Evolutionary conservation across 495 filamentous ascomycete species (phyloP).

Genomic region (Bacidia gigantensis): DNA sequence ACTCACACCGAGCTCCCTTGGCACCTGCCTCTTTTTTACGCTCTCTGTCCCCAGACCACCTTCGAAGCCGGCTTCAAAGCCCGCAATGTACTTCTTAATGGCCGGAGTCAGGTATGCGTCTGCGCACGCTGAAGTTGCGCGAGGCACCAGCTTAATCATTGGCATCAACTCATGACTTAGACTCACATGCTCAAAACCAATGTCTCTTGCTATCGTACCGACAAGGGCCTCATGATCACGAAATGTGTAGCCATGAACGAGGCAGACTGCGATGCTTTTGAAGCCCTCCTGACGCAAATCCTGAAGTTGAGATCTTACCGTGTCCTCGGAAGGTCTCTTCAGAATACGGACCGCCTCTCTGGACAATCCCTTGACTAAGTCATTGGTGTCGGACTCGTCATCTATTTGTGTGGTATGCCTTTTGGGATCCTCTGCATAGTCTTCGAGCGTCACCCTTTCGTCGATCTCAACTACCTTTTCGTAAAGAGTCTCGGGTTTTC

Average conservation of each 20-base stretch:
- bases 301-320: conserved; percentile 31
- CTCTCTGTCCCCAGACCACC: conserved; percentile 37
- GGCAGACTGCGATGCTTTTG: conserved; percentile 37
- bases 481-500: conserved; percentile 68
- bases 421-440: conserved; percentile 72
- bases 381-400: conserved; percentile 29
- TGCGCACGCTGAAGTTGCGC: conserved; percentile 84
- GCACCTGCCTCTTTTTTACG: conserved; percentile 44
- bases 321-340: conserved; percentile 17
- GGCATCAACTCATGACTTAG: conserved; percentile 54
- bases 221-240: conserved; percentile 39
- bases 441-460: conserved; percentile 75
- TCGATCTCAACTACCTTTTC: conserved; percentile 63
- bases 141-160: conserved; percentile 64
- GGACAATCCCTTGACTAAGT: conserved; percentile 35
- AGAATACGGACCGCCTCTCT: conserved; percentile 39
- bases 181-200: conserved; percentile 45
- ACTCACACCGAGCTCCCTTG: conserved; percentile 40
- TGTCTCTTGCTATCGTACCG: conserved; percentile 32
- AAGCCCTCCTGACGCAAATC: conserved; percentile 30
- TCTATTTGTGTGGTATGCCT: conserved; percentile 32
- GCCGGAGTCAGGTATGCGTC: conserved; percentile 94
- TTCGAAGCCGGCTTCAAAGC: conserved; percentile 56
- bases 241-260: conserved; percentile 42
- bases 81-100: conserved; percentile 88